phyloP scores from a whole-genome alignment of 306 rosid species.

The Gillenia trifoliata region DNA sequence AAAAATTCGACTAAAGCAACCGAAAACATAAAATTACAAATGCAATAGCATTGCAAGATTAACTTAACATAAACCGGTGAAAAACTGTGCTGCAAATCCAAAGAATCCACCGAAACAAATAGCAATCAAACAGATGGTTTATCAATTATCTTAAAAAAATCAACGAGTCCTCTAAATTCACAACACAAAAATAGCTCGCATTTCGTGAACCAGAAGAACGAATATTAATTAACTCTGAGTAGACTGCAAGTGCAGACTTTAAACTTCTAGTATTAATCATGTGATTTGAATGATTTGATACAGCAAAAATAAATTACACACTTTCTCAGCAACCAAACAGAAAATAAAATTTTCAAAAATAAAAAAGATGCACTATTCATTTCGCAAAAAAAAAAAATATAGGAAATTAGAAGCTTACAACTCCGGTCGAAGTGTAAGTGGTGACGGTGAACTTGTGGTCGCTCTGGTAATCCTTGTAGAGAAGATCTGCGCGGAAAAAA shows the following conservation, averaged over 20 bases:
- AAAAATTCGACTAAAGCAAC: neutral
- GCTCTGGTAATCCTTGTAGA: constrained; percentile 83
- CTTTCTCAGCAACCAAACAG: constrained; percentile 18
- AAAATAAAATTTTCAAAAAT: neutral
- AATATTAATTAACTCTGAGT: no score
- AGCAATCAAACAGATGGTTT: neutral
- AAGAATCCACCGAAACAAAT: neutral
- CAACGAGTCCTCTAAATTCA: neutral
- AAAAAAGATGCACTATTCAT: neutral
- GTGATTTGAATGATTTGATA: neutral
- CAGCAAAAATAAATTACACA: neutral
- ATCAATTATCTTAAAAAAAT: neutral
- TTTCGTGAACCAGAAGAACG: neutral
- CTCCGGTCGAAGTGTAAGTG: constrained; percentile 61
- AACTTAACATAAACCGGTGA: neutral
- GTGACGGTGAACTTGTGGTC: constrained; percentile 93
- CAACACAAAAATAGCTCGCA: neutral
- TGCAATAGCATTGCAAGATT: neutral
- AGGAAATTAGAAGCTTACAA: constrained; percentile 41
- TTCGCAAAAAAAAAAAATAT: neutral
- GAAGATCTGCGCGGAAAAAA: constrained; percentile 48
- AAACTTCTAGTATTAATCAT: neutral
- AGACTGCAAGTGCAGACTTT: neutral
- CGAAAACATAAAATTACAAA: neutral
- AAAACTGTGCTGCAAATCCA: neutral